Base-by-base conservation (phyloP, 768 basidiomycete species). In the Dictyophora rubrovolvata region DNA sequence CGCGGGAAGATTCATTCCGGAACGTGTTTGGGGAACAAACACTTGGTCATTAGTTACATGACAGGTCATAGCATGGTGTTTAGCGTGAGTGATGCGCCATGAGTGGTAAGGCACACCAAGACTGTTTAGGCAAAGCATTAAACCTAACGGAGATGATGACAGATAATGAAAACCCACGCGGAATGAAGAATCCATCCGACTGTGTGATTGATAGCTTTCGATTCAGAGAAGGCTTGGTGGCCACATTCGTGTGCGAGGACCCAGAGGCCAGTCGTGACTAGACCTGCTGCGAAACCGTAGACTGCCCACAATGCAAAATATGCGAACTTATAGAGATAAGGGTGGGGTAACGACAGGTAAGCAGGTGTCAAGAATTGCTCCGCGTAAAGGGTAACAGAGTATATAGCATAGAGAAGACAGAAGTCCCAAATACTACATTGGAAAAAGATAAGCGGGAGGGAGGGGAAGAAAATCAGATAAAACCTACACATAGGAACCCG, bases 41-140 rank as follows among this genome's bases (percentile, higher is more conserved):
- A 97, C 95, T 69, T 98, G 93, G 65, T 97, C 95, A 64, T 93
- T 85, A 33, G 87, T 89, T 82, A 96, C 82, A 72, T 97, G 94
- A 16, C 79, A 89, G 5, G 93, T 96, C 0, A 88, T 86, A 16
- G 95, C 95, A 71, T 99, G 95, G 72, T 99, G 95, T 71, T 93
- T 90, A 22, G 81, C 91, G 69, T 97, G 95, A 3, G 85, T 86
- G 68, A 96, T 91, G 63, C 92, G 81, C 95, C 94, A 98, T 5
- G 92, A 89, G 69, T 97, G 93, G 74, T 92, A 99, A 5, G 95
- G 95, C 14, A 98, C 95, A 52, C 94, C 87, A 60, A 97, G 82
- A 55, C 90, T 91, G 62, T 34, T 28, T 35, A 48, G 48, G 54
- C 14, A 50, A 16, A 20, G 62, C 48, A 56, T 47, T 67, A 69